Evolutionary conservation across 1,139 yeast species (phyloP).

Genomic region (Yamadazyma blattariae): DNA sequence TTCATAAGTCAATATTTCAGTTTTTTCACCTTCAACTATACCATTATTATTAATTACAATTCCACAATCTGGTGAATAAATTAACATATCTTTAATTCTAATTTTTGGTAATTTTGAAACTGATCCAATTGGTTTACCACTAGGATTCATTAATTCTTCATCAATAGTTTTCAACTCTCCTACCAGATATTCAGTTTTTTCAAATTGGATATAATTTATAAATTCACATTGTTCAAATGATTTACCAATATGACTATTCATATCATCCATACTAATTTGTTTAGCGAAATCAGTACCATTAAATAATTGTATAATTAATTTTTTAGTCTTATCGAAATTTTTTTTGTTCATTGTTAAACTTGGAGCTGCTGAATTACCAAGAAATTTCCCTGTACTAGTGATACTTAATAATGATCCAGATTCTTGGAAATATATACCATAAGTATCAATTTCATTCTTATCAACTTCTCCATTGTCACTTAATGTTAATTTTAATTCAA

Average conservation of each 20-base stretch:
- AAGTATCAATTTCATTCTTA: constrained; percentile 44
- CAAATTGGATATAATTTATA: constrained; percentile 64
- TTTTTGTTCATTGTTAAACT: constrained; percentile 48
- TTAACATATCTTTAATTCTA: constrained; percentile 49
- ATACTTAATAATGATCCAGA: constrained; percentile 66
- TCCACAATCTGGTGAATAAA: constrained; percentile 92
- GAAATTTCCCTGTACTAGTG: constrained; percentile 71
- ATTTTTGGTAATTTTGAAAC: constrained; percentile 52
- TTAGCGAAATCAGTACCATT: constrained; percentile 38
- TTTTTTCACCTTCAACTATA: constrained; percentile 52
- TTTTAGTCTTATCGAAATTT: constrained; percentile 40
- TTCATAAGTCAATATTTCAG: constrained; percentile 45
- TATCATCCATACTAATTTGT: constrained; percentile 34
- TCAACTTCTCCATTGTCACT: constrained; percentile 42
- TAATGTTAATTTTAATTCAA: constrained; percentile 23
- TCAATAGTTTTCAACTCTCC: constrained; percentile 62
- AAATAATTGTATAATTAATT: constrained; percentile 34
- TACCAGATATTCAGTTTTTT: constrained; percentile 51
- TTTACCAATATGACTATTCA: constrained; percentile 34
- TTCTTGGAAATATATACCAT: constrained; percentile 69
- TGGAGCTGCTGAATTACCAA: constrained; percentile 59
- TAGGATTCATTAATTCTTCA: constrained; percentile 65
- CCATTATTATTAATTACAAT: constrained; percentile 36
- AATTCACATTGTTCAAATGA: constrained; percentile 66
- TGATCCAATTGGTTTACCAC: constrained; percentile 67